Base-by-base conservation (phyloP, 495 filamentous ascomycete species). In the Lophiostoma macrostomum region DNA sequence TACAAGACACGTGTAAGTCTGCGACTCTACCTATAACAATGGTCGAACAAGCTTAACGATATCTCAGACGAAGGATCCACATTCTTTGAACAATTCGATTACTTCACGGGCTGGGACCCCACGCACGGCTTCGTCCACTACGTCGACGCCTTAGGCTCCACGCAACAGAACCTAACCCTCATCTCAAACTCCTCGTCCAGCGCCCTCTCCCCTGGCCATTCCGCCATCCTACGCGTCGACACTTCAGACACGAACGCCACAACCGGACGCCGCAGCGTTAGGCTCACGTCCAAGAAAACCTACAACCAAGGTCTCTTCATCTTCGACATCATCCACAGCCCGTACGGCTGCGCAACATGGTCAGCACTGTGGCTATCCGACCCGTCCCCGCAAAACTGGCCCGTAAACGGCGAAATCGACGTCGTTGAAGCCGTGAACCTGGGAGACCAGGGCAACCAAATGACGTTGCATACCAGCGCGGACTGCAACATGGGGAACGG, bases 31-130 rank as follows among this genome's bases (percentile, higher is more conserved):
- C 43, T 19, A 13, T 37, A 8, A 25, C 11, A 19, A 39, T 18
- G 34, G 16, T 25, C 32, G 13, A n/a, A 38, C 14, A 52, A 46
- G 41, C 35, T 31, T n/a, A n/a, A 41, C 12, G 14, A 27, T 14
- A 10, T 14, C 30, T 10, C 43, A 73, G 70, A 80, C 53, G 57
- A 65, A 3, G 78, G 76, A 0, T 43, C 62, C 18, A 66, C 66
- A 18, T 81, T 80, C 63, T 73, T 81, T 53, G 66, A 76, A 32
- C 71, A 71, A 37, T 81, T 81, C 67, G 67, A 71, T 38, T 76
- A 76, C 58, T 76, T 73, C 53, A 69, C 61, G n/a, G 71, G 65
- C 0, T 39, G 51, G 4, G 69, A 71, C 35, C 69, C 69, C 4
- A 58, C 69, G 5, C 24, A 56, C 19, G 69, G 59, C 20, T 68